Conservation (phyloP, 1,284 basidiomycete species). For the Chalciporus piperatoides region DNA sequence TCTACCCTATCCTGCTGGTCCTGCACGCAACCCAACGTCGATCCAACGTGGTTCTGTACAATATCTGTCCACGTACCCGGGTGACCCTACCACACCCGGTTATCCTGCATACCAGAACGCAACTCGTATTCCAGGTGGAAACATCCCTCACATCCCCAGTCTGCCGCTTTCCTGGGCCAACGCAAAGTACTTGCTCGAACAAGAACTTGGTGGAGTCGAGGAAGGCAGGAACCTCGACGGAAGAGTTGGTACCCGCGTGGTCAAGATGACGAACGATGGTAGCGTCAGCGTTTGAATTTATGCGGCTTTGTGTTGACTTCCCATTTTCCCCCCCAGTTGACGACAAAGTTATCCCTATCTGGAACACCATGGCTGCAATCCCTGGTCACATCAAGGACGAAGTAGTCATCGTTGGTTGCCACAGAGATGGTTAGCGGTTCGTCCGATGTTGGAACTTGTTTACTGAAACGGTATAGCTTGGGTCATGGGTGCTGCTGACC, state of each 20-base stretch:
- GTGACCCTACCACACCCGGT: constrained; percentile 85
- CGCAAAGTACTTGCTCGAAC: constrained; percentile 53
- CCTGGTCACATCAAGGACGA: constrained; percentile 87
- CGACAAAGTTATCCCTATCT: constrained; percentile 75
- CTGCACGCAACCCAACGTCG: constrained; percentile 80
- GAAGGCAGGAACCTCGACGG: constrained; percentile 45
- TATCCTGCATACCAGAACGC: constrained; percentile 84
- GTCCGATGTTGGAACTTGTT: background rate
- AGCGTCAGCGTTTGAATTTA: constrained; percentile 13
- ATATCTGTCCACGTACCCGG: constrained; percentile 78
- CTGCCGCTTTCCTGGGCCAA: constrained; percentile 74
- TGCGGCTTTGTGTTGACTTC: constrained; percentile 7
- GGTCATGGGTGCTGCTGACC: constrained; percentile 83
- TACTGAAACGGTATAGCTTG: constrained; percentile 34
- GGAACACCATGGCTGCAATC: constrained; percentile 88
- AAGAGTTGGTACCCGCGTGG: constrained; percentile 42
- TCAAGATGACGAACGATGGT: constrained; percentile 67
- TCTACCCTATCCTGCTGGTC: constrained; percentile 77
- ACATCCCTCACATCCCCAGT: constrained; percentile 82
- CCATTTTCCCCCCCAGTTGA: constrained; percentile 47
- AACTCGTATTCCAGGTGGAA: constrained; percentile 62
- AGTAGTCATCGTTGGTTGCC: constrained; percentile 82
- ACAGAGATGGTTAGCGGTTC: constrained; percentile 68
- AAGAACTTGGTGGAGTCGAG: constrained; percentile 45
- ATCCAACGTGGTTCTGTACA: constrained; percentile 89